phyloP scores from a whole-genome alignment of 179 eudicot species.

The Sideroxylon spinosum region DNA sequence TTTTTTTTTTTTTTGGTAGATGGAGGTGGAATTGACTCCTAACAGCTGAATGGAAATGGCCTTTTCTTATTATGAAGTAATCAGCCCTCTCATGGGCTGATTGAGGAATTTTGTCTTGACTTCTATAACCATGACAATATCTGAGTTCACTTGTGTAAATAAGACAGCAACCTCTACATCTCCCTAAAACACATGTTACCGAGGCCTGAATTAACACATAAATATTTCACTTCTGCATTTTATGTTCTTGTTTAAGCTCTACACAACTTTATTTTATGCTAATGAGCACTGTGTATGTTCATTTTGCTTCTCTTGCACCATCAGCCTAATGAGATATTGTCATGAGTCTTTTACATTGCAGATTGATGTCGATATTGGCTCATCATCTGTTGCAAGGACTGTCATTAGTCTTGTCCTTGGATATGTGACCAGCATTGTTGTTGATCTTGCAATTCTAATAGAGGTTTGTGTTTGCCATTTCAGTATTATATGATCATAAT shows the following conservation, averaged over 20 bases:
- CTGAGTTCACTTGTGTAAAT: no score
- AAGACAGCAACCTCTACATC: no score
- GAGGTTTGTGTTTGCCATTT: slow-evolving; percentile 56
- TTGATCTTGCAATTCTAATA: slow-evolving; percentile 83
- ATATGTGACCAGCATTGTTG: slow-evolving; percentile 87
- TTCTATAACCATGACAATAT: no score
- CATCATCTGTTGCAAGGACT: slow-evolving; percentile 91
- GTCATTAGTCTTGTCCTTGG: slow-evolving; percentile 95
- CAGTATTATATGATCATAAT: background rate
- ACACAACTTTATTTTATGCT: background rate
- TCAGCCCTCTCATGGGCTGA: no score
- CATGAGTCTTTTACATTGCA: slow-evolving; percentile 26
- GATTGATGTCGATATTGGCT: slow-evolving; percentile 99
- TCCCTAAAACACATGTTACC: no score
- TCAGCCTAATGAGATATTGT: background rate
- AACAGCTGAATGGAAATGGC: no score
- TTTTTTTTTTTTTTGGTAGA: no score
- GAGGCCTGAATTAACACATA: background rate
- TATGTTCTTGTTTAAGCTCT: background rate
- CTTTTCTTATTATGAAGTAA: no score
- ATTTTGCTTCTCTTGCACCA: slow-evolving; percentile 5
- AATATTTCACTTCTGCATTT: background rate
- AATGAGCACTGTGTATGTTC: background rate
- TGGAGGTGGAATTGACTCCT: no score
- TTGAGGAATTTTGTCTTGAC: no score